These are phyloP conservation scores for Aspergillus sergii DNA, from an alignment of 2,329 filamentous ascomycete genomes.

Conservation along the genomic window DNA sequence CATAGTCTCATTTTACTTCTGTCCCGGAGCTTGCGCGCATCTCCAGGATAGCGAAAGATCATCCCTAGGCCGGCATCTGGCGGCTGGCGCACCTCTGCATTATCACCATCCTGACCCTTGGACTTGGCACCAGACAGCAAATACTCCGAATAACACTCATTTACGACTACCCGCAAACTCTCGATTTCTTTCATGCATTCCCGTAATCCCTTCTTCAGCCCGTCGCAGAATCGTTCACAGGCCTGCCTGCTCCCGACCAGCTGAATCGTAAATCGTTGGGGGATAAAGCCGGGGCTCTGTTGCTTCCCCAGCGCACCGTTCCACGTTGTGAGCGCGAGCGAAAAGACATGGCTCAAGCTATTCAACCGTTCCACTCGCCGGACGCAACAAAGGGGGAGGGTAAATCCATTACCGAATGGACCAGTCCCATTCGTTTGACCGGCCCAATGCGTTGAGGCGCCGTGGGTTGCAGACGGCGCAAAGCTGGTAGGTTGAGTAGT, in stretches of 20 bases:
- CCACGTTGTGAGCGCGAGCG: constrained; percentile 93
- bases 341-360: constrained; percentile 89
- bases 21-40: constrained; percentile 89
- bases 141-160: constrained; percentile 91
- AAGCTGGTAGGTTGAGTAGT: constrained; percentile 92
- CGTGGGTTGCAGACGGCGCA: constrained; percentile 74
- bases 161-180: constrained; percentile 76
- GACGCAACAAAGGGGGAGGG: constrained; percentile 87
- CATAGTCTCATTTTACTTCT: constrained; percentile 96
- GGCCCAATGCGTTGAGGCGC: constrained; percentile 80
- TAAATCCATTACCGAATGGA: constrained; percentile 93
- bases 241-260: constrained; percentile 84
- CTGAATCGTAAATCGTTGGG: constrained; percentile 89
- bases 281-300: constrained; percentile 61
- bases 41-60: constrained; percentile 91
- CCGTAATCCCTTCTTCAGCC: constrained; percentile 84
- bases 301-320: constrained; percentile 67
- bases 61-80: constrained; percentile 95
- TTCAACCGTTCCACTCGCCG: constrained; percentile 89
- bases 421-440: constrained; percentile 92
- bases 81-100: constrained; percentile 51
- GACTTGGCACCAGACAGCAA: constrained; percentile 55
- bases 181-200: constrained; percentile 86
- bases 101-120: constrained; percentile 57
- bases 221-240: constrained; percentile 95